A percentile compares a stretch with the other conserved stretches of the same genome.
phyloP scores from a whole-genome alignment of 345 rosid genomes.

The Cardiospermum halicacabum region DNA sequence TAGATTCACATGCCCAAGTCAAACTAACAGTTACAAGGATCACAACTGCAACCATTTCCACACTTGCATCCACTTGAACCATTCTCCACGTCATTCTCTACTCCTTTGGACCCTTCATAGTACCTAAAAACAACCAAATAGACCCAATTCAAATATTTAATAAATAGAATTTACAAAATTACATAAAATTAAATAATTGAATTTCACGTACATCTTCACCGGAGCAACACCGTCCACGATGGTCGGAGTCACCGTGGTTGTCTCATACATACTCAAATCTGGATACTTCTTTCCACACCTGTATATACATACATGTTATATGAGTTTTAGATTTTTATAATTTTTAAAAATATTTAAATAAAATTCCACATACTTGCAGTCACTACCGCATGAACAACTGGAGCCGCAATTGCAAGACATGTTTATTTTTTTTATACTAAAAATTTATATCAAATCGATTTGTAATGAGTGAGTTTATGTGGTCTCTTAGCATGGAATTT shows the following conservation, averaged over 20 bases:
- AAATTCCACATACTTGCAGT: conserved; percentile 20
- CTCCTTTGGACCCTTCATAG: conserved; percentile 26
- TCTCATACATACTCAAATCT: conserved; percentile 35
- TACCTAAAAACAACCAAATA: conserved; percentile 13
- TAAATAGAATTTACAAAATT: no score
- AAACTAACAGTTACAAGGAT: conserved; percentile 38
- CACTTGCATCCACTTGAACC: no score
- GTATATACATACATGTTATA: no score
- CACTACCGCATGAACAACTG: conserved; percentile 32
- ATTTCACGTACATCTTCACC: conserved; percentile 14
- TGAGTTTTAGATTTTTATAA: no score
- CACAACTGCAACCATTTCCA: conserved; percentile 65
- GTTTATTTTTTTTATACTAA: no score
- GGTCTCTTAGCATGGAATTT: no score
- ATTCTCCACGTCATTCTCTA: conserved; percentile 27
- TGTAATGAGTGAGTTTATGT: no score
- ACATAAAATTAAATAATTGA: no score
- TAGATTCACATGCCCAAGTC: not conserved
- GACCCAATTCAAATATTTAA: not conserved
- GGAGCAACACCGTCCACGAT: conserved; percentile 30
- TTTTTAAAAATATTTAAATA: no score
- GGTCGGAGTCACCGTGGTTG: conserved; percentile 20
- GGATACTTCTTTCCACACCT: conserved; percentile 33
- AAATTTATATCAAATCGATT: no score
- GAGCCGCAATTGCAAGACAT: conserved; percentile 47